Percentiles rank a stretch among this genome's conserved stretches.
Evolutionary conservation across 768 basidiomycete species (phyloP).

Genomic region (Lyophyllum semitale): DNA sequence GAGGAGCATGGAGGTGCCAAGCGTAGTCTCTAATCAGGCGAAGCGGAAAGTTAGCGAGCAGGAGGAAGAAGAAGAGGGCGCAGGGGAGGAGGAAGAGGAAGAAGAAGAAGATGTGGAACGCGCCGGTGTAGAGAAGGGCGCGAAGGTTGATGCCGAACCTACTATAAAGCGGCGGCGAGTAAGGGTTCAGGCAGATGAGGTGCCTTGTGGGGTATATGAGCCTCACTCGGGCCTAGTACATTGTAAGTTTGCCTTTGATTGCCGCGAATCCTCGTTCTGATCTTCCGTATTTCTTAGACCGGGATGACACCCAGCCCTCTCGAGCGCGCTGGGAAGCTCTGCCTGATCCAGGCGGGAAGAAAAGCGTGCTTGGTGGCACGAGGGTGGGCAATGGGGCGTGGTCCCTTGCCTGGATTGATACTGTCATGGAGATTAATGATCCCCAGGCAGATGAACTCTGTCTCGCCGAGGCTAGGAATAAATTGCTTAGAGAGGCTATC

Average conservation of each 20-base stretch:
- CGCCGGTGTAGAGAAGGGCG: conserved; percentile 23
- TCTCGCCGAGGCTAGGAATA: not conserved
- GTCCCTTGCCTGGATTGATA: conserved; percentile 81
- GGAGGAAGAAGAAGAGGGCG: conserved; percentile 28
- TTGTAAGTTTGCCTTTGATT: conserved; percentile 48
- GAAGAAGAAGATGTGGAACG: conserved; percentile 25
- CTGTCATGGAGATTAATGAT: conserved; percentile 39
- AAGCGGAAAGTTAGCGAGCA: conserved; percentile 33
- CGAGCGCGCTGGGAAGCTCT: conserved; percentile 59
- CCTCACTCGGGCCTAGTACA: conserved; percentile 76
- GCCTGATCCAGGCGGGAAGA: conserved; percentile 43
- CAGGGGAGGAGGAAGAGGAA: conserved; percentile 19
- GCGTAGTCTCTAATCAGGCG: conserved; percentile 9
- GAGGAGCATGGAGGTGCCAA: conserved; percentile 26
- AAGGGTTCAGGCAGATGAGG: conserved; percentile 23
- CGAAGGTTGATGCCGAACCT: conserved; percentile 10
- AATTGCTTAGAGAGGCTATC: not conserved
- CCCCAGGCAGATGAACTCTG: not conserved
- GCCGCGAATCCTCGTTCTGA: not conserved
- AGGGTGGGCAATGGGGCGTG: conserved; percentile 80
- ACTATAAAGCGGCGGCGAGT: conserved; percentile 30
- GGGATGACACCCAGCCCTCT: conserved; percentile 77
- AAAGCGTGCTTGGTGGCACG: conserved; percentile 62
- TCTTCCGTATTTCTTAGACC: conserved; percentile 54
- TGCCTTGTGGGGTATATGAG: conserved; percentile 77